Evolutionary conservation across 129 eudicot genomes (phyloP).

Genomic region (Lonicera japonica): DNA sequence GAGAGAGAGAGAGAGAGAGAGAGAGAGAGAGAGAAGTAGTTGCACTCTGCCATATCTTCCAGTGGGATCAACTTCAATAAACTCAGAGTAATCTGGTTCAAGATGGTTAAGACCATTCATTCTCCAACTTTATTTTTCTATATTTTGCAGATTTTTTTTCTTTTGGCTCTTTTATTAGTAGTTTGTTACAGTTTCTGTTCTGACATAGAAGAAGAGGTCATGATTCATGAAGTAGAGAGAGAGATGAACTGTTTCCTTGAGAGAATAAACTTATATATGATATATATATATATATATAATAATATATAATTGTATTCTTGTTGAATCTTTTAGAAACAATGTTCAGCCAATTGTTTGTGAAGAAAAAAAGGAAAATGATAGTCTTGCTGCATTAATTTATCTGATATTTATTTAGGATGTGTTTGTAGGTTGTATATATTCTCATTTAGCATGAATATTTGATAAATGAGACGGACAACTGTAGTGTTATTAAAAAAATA

Average conservation of each 20-base stretch:
- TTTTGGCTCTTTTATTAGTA: neutral
- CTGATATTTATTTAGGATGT: no score
- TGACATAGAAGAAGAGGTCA: neutral
- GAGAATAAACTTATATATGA: neutral
- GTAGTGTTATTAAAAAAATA: no score
- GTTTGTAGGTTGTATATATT: no score
- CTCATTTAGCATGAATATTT: no score
- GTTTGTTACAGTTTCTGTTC: neutral
- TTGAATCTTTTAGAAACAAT: no score
- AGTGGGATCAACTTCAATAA: constrained; percentile 62
- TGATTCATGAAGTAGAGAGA: neutral
- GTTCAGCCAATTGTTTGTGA: no score
- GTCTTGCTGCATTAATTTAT: no score
- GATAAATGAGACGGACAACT: no score
- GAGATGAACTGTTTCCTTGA: neutral
- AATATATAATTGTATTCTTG: no score
- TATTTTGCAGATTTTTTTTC: neutral
- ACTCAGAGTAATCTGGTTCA: constrained; percentile 18
- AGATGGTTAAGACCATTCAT: neutral
- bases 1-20: constrained; percentile 4
- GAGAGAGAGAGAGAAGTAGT: neutral
- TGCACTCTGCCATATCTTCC: constrained; percentile 60
- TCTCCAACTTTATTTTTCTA: neutral
- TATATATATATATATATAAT: no score
- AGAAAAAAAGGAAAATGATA: no score